Base-by-base conservation (phyloP, 176 grass and related monocot species). In the Tillandsia fasciculata region DNA sequence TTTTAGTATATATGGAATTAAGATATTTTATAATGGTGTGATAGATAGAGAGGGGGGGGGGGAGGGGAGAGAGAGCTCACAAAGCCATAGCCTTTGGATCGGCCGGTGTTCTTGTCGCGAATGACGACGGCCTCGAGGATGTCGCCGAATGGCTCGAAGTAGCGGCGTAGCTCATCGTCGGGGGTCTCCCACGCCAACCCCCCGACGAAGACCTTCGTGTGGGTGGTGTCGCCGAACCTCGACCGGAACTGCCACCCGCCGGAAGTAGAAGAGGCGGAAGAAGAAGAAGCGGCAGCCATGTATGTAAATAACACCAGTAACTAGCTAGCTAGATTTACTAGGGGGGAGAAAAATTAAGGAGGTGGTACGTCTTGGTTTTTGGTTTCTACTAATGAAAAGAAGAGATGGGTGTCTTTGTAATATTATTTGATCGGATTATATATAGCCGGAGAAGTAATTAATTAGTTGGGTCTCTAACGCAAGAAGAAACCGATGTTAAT, bases 151-250 rank as follows among this genome's bases (percentile, higher is more conserved):
- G 33, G 33, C 65, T 67, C 1, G 65, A 67, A 67, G 14, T 67
- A 67, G 27, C 65, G 65, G 65, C 29, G 65, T 15, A 67, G 7
- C 33, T 67, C 65, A 8, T 67, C 65, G 65, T 27, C 48, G 15
- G 56, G 56, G 17, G 56, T 59, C 73, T 76, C 73, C 73, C 73
- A 76, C 10, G 73, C 63, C 73, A 76, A 76, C 26, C 73, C 73
- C 2, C 73, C 73, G 10, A 76, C 73, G 49, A 76, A 76, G 23
- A 76, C 50, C 49, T 76, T 76, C 24, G 73, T 76, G 3, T 53
- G 51, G 50, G 73, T 76, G 12, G 73, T 76, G 64, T 76, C 73
- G 22, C 64, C 73, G 17, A 76, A 75, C 53, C 53, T 72, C 15
- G 70, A 72, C 22, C 70, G 24, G 15, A 57, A 22, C 24, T 58